Conservation (phyloP, 805 yeast species). For the Teunomyces funiuensis region DNA sequence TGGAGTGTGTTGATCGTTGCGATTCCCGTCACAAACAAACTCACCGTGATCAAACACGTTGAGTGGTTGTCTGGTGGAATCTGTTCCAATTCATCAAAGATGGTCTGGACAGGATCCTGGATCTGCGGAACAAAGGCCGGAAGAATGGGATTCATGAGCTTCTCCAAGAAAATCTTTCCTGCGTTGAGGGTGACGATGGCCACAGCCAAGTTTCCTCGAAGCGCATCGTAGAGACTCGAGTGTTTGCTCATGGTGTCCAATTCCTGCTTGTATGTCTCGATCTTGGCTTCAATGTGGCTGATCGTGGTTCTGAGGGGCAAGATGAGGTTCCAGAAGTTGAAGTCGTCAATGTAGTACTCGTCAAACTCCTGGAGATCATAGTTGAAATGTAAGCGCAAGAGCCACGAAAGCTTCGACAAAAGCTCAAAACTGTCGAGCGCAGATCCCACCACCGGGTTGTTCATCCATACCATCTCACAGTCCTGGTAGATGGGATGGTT, state of each 20-base stretch:
- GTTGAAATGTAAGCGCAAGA: constrained; percentile 22
- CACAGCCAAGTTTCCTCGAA: constrained; percentile 14
- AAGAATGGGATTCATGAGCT: constrained; percentile 13
- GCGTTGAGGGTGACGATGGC: constrained; percentile 10
- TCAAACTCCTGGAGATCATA: constrained; percentile 2
- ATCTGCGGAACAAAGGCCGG: constrained; percentile 10
- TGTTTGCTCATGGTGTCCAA: constrained; percentile 1
- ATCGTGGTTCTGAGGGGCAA: constrained; percentile 9
- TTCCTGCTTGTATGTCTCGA: constrained; percentile 7
- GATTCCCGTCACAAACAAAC: constrained; percentile 11
- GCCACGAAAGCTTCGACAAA: constrained; percentile 38
- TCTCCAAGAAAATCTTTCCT: constrained; percentile 12
- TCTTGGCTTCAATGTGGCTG: constrained; percentile 3
- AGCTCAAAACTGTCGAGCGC: constrained; percentile 37
- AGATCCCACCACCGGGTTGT: constrained; percentile 42
- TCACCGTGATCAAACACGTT: constrained; percentile 9
- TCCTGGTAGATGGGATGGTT: constrained; percentile 34
- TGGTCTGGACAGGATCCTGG: constrained; percentile 8
- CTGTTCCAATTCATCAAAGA: constrained; percentile 6
- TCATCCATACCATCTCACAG: constrained; percentile 42
- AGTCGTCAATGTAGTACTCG: constrained; percentile 8
- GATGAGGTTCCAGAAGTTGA: constrained; percentile 11
- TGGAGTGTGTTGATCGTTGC: constrained; percentile 5
- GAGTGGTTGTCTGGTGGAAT: constrained; percentile 11
- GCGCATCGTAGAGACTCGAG: constrained; percentile 6